phyloP scores from a whole-genome alignment of 805 yeast species.

The Kazachstania africana region DNA sequence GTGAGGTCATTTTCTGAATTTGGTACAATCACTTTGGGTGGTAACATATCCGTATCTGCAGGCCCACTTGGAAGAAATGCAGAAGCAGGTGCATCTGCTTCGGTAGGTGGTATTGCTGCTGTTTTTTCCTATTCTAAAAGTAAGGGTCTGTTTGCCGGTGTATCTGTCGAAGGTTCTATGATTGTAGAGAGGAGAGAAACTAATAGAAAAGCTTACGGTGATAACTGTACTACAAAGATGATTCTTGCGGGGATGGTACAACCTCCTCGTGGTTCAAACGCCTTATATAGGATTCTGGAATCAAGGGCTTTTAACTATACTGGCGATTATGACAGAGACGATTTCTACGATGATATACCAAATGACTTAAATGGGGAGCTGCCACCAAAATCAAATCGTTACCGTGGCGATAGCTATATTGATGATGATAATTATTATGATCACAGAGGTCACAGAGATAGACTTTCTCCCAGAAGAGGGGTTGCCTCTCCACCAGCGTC shows the following conservation, averaged over 20 bases:
- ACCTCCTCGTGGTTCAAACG: constrained; percentile 81
- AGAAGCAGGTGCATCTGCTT: constrained; percentile 93
- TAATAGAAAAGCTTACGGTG: constrained; percentile 88
- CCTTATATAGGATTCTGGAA: constrained; percentile 74
- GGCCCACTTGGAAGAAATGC: constrained; percentile 97
- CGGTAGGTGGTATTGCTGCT: constrained; percentile 75
- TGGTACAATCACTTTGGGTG: constrained; percentile 91
- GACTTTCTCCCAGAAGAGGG: not conserved
- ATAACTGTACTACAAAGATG: constrained; percentile 70
- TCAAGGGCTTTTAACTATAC: constrained; percentile 68
- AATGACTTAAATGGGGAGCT: constrained; percentile 25
- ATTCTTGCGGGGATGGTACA: constrained; percentile 78
- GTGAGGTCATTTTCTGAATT: constrained; percentile 89
- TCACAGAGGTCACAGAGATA: constrained; percentile 1
- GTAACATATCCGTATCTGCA: constrained; percentile 90
- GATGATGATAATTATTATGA: constrained; percentile 1
- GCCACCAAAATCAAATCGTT: not conserved
- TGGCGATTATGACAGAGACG: constrained; percentile 45
- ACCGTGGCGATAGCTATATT: not conserved
- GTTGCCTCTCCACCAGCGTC: too few relatives aligned
- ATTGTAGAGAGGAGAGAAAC: constrained; percentile 94
- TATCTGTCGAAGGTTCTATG: constrained; percentile 95
- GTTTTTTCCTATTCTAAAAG: constrained; percentile 91
- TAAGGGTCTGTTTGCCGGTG: constrained; percentile 95
- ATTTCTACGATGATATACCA: constrained; percentile 43